Evolutionary conservation across 2,329 filamentous ascomycete species (phyloP).

Genomic region (Xylaria sp.): DNA sequence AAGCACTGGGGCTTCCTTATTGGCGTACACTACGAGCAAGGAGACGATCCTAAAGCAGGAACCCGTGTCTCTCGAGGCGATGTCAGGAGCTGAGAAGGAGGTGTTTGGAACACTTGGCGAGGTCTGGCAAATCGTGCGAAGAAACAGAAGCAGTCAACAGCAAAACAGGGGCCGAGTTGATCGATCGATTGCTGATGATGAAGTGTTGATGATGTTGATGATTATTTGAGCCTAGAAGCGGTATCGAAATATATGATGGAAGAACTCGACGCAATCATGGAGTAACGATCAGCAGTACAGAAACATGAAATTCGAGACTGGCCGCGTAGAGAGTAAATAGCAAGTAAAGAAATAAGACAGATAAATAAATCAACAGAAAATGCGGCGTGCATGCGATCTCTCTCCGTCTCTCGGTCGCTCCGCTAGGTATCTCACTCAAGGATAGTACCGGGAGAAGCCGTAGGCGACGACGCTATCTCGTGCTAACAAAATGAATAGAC

Average conservation of each 20-base stretch:
- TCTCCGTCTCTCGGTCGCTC: neutral
- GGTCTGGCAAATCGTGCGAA: neutral
- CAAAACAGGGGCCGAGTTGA: neutral
- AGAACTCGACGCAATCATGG: constrained; percentile 1
- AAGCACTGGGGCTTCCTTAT: constrained; percentile 3
- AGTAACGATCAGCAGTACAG: neutral
- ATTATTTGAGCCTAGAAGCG: neutral
- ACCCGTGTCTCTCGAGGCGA: neutral
- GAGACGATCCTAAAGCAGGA: neutral
- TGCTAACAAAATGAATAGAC: neutral
- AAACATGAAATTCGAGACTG: neutral
- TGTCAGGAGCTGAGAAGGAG: neutral
- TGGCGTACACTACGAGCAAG: neutral
- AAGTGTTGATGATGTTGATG: neutral
- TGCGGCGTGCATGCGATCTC: too few species aligned
- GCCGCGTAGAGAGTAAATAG: too few species aligned
- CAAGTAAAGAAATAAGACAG: neutral
- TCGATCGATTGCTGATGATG: neutral
- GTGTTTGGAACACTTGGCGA: neutral
- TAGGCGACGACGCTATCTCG: constrained; percentile 2
- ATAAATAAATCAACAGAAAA: neutral
- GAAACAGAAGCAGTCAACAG: neutral
- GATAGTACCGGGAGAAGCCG: too few species aligned
- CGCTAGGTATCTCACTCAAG: neutral
- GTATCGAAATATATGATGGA: neutral